These are phyloP conservation scores for Kockovaella imperatae DNA, from an alignment of 768 basidiomycete genomes.

Conservation along the genomic window DNA sequence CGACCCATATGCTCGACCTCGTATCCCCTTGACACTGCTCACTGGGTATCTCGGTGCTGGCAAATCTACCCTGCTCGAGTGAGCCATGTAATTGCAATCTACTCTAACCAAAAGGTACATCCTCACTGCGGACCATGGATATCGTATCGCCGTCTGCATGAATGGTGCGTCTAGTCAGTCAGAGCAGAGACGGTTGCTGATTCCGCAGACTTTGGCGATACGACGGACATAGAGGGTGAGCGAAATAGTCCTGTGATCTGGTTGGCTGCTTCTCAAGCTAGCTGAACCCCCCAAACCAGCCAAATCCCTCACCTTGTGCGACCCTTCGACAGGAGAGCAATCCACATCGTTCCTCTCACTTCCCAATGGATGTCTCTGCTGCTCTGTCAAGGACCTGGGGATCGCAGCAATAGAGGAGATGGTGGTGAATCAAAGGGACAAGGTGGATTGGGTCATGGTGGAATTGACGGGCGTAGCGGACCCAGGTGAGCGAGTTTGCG, in stretches of 20 bases:
- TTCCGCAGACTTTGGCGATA: constrained; percentile 69
- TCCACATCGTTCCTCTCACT: constrained; percentile 75
- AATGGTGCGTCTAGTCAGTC: constrained; percentile 53
- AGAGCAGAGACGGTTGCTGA: constrained; percentile 6
- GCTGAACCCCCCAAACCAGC: constrained; percentile 56
- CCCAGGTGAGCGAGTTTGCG: constrained; percentile 55
- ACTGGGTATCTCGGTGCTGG: constrained; percentile 87
- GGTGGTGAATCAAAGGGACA: constrained; percentile 19
- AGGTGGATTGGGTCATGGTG: constrained; percentile 81
- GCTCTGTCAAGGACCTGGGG: constrained; percentile 90
- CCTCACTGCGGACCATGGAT: constrained; percentile 85
- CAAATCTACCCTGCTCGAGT: constrained; percentile 86
- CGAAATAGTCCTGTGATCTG: not conserved
- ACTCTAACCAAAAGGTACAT: constrained; percentile 55
- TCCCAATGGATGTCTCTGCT: constrained; percentile 95
- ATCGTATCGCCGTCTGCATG: constrained; percentile 95
- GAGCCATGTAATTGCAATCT: constrained; percentile 18
- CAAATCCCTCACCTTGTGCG: constrained; percentile 74
- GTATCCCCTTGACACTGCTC: constrained; percentile 82
- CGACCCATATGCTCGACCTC: too few relatives aligned
- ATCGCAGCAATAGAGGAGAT: constrained; percentile 88
- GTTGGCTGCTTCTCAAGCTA: not conserved
- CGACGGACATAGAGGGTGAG: constrained; percentile 88
- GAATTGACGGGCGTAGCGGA: constrained; percentile 96
- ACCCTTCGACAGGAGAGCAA: constrained; percentile 51